Evolutionary conservation across 306 rosid genomes (phyloP).

Genomic region (Arachis stenosperma): DNA sequence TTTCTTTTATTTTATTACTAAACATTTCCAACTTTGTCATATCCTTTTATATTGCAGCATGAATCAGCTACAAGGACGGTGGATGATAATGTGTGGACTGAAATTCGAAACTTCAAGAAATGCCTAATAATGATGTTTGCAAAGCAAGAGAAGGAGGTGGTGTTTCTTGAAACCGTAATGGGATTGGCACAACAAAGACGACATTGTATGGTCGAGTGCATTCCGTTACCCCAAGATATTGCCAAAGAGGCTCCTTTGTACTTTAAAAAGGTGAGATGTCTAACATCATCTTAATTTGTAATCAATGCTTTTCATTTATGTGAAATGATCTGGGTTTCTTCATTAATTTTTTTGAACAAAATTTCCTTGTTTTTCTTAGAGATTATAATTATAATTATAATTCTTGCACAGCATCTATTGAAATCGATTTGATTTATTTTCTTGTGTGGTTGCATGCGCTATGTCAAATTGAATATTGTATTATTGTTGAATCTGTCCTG

Average conservation of each 20-base stretch:
- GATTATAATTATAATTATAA: slow-evolving; percentile 4
- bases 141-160: slow-evolving; percentile 81
- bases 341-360: neutral
- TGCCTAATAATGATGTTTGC: slow-evolving; percentile 95
- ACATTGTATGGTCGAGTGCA: slow-evolving; percentile 84
- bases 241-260: slow-evolving; percentile 89
- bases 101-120: slow-evolving; percentile 92
- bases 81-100: slow-evolving; percentile 79
- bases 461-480: neutral
- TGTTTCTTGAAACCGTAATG: slow-evolving; percentile 92
- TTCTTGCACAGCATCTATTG: slow-evolving; percentile 6
- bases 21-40: slow-evolving; percentile 1
- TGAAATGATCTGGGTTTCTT: slow-evolving; percentile 8
- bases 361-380: neutral
- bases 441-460: neutral
- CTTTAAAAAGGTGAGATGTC: slow-evolving; percentile 71
- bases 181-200: slow-evolving; percentile 79
- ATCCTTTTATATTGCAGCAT: slow-evolving; percentile 59
- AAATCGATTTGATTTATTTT: neutral
- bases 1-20: neutral
- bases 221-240: slow-evolving; percentile 75
- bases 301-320: slow-evolving; percentile 19
- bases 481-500: neutral
- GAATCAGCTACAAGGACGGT: slow-evolving; percentile 79
- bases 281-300: neutral